phyloP scores from a whole-genome alignment of 495 filamentous ascomycete genomes.

The Hypoxylon trugodes region DNA sequence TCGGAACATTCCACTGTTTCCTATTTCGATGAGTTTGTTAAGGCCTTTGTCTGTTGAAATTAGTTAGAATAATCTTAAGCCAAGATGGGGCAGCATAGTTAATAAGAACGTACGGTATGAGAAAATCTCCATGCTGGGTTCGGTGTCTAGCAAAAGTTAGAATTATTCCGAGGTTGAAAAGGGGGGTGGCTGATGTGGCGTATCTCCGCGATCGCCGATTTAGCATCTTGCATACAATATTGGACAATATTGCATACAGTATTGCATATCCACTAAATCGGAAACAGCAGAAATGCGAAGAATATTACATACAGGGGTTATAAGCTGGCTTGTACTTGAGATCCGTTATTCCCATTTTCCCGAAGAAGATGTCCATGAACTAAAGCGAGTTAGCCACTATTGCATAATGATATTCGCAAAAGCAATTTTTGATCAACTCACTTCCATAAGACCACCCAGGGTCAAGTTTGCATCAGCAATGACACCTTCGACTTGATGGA shows the following conservation, averaged over 20 bases:
- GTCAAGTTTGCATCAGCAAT: conserved; percentile 95
- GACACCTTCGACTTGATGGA: conserved; percentile 98
- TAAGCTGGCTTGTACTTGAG: conserved; percentile 98
- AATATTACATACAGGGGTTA: conserved; percentile 38
- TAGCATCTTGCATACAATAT: neutral
- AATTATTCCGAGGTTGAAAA: neutral
- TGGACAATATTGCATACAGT: neutral
- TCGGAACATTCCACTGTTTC: conserved; percentile 97
- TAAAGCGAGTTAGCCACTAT: neutral
- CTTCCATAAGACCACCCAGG: conserved; percentile 87
- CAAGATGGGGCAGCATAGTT: neutral
- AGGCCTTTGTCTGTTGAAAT: conserved; percentile 70
- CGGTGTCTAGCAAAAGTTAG: conserved; percentile 84
- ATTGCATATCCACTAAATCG: neutral
- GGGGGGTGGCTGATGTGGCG: no score
- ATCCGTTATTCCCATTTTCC: conserved; percentile 89
- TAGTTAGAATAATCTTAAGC: conserved; percentile 4
- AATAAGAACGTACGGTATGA: conserved; percentile 65
- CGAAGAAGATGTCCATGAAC: conserved; percentile 97
- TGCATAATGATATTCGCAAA: neutral
- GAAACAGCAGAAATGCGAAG: neutral
- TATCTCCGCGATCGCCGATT: no score
- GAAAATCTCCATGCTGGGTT: conserved; percentile 97
- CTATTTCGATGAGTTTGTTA: conserved; percentile 93
- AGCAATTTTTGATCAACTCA: no score